Base-by-base conservation (phyloP, 768 basidiomycete species). In the Xerocomellus chrysenteron region DNA sequence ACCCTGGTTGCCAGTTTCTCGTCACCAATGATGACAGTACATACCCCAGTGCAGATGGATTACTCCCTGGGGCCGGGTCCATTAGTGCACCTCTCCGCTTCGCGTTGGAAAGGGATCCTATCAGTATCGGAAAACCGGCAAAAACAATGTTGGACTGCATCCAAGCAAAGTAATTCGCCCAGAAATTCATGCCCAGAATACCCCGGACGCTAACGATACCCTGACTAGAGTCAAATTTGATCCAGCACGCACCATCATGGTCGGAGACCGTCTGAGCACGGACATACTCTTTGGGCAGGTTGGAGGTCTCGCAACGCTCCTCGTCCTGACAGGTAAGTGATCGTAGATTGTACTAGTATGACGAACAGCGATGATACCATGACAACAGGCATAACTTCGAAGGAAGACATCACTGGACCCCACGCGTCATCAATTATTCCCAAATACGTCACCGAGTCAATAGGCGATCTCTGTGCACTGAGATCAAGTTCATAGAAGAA, bases 21-120 rank as follows among this genome's bases (percentile, higher is more conserved):
- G 87, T 84, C 37, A 98, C 96, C 4, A 98, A 98, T 68, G 87
- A 87, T 51, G 96, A 98, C 67, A 88, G 91, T 60, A 98, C 94
- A 14, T 98, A 84, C 76, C 97, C 95, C 6, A 80, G 79, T 63
- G 77, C 81, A 42, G 82, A 85, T 52, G 82, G 82, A 14, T 74
- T 91, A 10, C 82, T 94, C 51, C 95, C 94, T 28, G 95, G 94
- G 58, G 84, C 90, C 5, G 96, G 96, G 9, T 76, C 91, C 2
- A 77, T 98, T 59, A 88, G 87, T 51, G 91, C 93, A 0, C 90
- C 94, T 5, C 77, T 99, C 48, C 79, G 86, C 16, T 90, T 77
- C 66, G 86, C 90, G 2, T 75, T 87, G 39, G 85, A 83, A 36
- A 80, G 77, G 54, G 81, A 84, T 56, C 94, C 95, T 2, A 73